Base-by-base conservation (phyloP, 2,329 filamentous ascomycete genomes). In the Aspergillus tubingensis region DNA sequence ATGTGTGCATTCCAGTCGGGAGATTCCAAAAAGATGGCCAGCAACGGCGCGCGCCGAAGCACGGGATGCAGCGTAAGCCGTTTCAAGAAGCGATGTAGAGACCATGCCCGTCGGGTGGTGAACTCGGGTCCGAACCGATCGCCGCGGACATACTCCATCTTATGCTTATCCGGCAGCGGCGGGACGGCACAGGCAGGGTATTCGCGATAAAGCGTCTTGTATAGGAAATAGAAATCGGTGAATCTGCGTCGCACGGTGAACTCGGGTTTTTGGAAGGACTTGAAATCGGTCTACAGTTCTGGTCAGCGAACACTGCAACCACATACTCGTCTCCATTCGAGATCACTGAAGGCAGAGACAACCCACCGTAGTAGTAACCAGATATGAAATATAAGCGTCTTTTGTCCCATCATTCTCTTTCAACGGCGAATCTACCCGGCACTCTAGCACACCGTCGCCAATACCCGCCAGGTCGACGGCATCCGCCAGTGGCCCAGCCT, bases 351-450 rank as follows among this genome's bases (percentile, higher is more conserved):
- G 5, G 44, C 19, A 52, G 7, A 32, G 41, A 49, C 23, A 44
- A 77, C 82, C 56, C 81, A 96, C 93, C 78, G 93, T 84, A 56
- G 95, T 97, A 48, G 91, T 95, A 66, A 99, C 91, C 53, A 96
- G 83, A 76, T 99, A 99, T 10, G 95, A 98, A 60, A 98, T 90
- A 79, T 96, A 99, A 57, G 92, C 90, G 78, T 97, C 95, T 77
- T 97, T 97, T 61, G 93, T 96, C 51, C 95, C 94, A 72, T 97
- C 92, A 72, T 94, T 95, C 81, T 98, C 95, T 79, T 97, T 98
- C 77, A 94, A 85, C 19, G 95, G 92, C 60, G 88, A 86, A 57
- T 87, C 86, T 17, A 99, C 94, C 17, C 82, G 87, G 74, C 93
- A 97, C 72, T 96, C 90, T 47, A 99, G 84, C 59, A 86, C 84